Evolutionary conservation across 2,329 filamentous ascomycete genomes (phyloP), one percentile per base, ranked within the genome.

Genomic region (Cladosporium cucumerinum): DNA sequence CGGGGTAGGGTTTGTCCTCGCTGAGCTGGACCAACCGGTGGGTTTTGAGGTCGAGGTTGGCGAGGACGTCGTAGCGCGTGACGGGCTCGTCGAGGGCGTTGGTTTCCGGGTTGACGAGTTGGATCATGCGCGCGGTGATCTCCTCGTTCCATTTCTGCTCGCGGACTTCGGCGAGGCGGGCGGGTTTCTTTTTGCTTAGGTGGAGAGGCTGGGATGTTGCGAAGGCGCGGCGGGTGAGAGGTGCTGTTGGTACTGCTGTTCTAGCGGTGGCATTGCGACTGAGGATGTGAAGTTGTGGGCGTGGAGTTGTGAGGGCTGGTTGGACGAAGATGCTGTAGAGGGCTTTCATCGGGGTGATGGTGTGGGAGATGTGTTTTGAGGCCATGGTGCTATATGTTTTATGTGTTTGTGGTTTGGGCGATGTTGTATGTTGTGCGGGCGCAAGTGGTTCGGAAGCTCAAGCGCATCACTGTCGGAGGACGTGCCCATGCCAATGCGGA

Each of bases 1-100:
- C 82, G 1, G 91, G 87, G 57, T 87, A 71, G 46, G 72, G 77
- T 10, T 72, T 62, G 52, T 72, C 69, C 18, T 67, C 66, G 0
- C 73, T 73, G 28, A 88, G 77, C 68, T 84, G 80, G 2, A 86
- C 73, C 1, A 89, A 78, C 65, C 82, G 80, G 62, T 84, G 76
- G 0, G 77, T 80, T n/a, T 76, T 73, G 26, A 78, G 80, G 69
- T 89, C 79, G 60, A 87, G 76, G 5, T 69, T 72, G 3, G 68
- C 55, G 2, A 89, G 78, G 16, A 81, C 73, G 6, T 75, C 69
- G 49, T 66, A 61, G 10, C 78, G 75, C 5, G 69, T 67, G 1
- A 73, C 71, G 14, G 77, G 69, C 21, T 66, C 58, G 1, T 71
- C 66, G 64, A 81, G 80, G n/a, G 66, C 70, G 63, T 78, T 72